These are phyloP conservation scores for Candida dendrica DNA, from an alignment of 805 yeast species.

Conservation along the genomic window DNA sequence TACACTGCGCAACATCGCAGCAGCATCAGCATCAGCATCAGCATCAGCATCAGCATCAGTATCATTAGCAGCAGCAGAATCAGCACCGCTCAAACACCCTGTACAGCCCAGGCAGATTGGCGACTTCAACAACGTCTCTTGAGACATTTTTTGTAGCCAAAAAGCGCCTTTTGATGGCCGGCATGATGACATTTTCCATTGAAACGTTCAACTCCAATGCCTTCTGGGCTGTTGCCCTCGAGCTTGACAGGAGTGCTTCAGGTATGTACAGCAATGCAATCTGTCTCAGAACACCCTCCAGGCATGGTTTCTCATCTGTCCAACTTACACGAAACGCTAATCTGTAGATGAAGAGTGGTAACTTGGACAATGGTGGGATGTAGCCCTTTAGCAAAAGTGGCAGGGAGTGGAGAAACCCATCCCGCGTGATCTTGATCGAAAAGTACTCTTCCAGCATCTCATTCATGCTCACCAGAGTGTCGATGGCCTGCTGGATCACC, in stretches of 20 bases:
- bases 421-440: constrained; percentile 33
- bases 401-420: constrained; percentile 38
- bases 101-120: constrained; percentile 86
- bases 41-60: constrained; percentile 49
- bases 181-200: constrained; percentile 59
- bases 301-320: constrained; percentile 60
- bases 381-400: constrained; percentile 68
- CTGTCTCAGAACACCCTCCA: constrained; percentile 57
- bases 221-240: constrained; percentile 4
- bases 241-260: constrained; percentile 21
- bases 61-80: background rate
- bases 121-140: constrained; percentile 69
- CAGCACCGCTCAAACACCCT: constrained; percentile 88
- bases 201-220: constrained; percentile 24
- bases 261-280: constrained; percentile 73
- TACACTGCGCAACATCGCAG: too few relatives aligned
- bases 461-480: constrained; percentile 36
- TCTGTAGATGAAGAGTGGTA: constrained; percentile 60
- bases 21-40: background rate
- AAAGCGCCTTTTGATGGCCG: constrained; percentile 52
- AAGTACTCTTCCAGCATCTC: constrained; percentile 85
- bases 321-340: constrained; percentile 56
- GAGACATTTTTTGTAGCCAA: constrained; percentile 52
- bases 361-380: constrained; percentile 51
- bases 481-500: background rate